A percentile compares a stretch with the other conserved stretches of the same genome.
Evolutionary conservation across 352 stramenopile genomes (phyloP).

Genomic region (Pythium dissimile): DNA sequence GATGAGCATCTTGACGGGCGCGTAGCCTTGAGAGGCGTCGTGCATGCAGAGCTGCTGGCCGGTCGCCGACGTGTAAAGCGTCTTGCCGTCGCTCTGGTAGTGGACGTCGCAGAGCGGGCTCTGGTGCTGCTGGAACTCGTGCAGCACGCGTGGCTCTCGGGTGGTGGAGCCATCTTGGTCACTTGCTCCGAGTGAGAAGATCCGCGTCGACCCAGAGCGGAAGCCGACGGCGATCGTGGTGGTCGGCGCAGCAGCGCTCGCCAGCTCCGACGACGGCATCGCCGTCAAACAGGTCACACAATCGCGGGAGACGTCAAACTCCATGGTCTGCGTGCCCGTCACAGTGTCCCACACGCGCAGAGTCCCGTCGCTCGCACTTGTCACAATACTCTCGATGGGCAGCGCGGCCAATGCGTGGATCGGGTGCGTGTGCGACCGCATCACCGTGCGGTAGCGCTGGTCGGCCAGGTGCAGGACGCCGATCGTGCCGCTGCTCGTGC

Average conservation of each 20-base stretch:
- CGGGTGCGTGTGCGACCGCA: slow-evolving; percentile 67
- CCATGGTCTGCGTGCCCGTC: slow-evolving; percentile 68
- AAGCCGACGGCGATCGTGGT: slow-evolving; percentile 69
- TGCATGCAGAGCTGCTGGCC: slow-evolving; percentile 73
- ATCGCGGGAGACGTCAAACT: slow-evolving; percentile 80
- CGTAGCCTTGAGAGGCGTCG: slow-evolving; percentile 39
- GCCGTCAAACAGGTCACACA: slow-evolving; percentile 53
- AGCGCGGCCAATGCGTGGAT: slow-evolving; percentile 40
- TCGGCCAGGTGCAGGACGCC: slow-evolving; percentile 82
- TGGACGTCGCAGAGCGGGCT: slow-evolving; percentile 55
- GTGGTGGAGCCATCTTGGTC: not conserved
- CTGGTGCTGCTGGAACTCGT: slow-evolving; percentile 86
- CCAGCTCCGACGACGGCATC: slow-evolving; percentile 28
- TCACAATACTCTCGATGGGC: slow-evolving; percentile 42
- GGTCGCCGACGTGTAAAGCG: slow-evolving; percentile 45
- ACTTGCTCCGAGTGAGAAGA: slow-evolving; percentile 66
- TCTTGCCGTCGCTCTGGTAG: slow-evolving; percentile 40
- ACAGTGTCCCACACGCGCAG: slow-evolving; percentile 79
- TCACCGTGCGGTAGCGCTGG: slow-evolving; percentile 76
- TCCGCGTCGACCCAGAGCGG: slow-evolving; percentile 68
- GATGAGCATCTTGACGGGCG: slow-evolving; percentile 68
- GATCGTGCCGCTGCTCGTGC: slow-evolving; percentile 68
- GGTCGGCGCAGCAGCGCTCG: no score
- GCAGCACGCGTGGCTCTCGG: slow-evolving; percentile 30
- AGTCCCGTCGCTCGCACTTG: slow-evolving; percentile 68